A percentile compares a stretch with the other conserved stretches of the same genome.
These are phyloP conservation scores for Blastobotrys buckinghamii DNA, from an alignment of 1,139 yeast species.

Conservation along the genomic window DNA sequence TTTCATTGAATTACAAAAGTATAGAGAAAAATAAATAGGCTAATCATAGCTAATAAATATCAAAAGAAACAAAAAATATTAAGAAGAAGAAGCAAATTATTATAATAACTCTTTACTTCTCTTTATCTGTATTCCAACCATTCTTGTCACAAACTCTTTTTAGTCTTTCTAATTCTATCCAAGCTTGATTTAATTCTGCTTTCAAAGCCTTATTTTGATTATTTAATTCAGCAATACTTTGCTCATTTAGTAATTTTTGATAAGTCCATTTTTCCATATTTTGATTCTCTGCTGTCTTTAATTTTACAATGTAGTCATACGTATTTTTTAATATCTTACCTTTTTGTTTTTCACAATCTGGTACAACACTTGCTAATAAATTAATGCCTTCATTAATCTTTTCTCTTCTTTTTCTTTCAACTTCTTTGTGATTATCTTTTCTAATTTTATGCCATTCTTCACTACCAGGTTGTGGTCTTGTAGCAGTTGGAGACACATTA, in stretches of 20 bases:
- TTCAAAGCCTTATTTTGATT: slow-evolving; percentile 75
- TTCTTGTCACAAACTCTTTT: slow-evolving; percentile 39
- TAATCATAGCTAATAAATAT: too few species aligned
- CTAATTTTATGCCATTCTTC: slow-evolving; percentile 87
- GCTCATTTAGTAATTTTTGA: slow-evolving; percentile 86
- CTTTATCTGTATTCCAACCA: background rate
- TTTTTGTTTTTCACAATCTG: slow-evolving; percentile 86
- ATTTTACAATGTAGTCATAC: slow-evolving; percentile 79
- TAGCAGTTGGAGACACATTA: background rate
- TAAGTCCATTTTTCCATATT: slow-evolving; percentile 92
- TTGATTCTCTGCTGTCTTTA: slow-evolving; percentile 81
- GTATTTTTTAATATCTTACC: slow-evolving; percentile 85
- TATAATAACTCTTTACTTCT: background rate
- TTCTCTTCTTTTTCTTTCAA: slow-evolving; percentile 93
- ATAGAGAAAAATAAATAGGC: too few species aligned
- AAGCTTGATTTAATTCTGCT: slow-evolving; percentile 80
- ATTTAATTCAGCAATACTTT: slow-evolving; percentile 75
- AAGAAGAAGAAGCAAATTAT: too few species aligned
- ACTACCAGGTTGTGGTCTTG: slow-evolving; percentile 45
- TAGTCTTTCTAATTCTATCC: slow-evolving; percentile 83
- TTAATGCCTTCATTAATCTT: slow-evolving; percentile 85
- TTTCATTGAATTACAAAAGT: too few species aligned
- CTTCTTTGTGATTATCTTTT: slow-evolving; percentile 92
- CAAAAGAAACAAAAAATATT: too few species aligned
- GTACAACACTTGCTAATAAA: slow-evolving; percentile 74